Percentiles rank a stretch among this genome's conserved stretches.
These are phyloP conservation scores for Phytomonas sp. DNA, from an alignment of 208 protist genomes.

Conservation along the genomic window DNA sequence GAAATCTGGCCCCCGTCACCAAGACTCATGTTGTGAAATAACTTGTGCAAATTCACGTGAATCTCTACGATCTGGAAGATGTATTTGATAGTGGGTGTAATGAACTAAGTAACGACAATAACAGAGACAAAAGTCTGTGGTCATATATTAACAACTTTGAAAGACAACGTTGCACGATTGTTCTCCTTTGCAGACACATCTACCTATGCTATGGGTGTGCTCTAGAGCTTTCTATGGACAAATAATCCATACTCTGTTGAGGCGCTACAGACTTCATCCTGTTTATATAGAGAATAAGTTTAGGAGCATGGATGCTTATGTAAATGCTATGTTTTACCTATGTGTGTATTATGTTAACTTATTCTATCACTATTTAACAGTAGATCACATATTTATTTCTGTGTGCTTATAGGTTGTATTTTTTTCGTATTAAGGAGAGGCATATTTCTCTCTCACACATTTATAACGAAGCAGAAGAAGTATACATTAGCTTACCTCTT, in stretches of 20 bases:
- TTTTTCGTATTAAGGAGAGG: neutral
- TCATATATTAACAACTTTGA: neutral
- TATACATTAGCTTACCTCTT: no score
- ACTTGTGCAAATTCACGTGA: neutral
- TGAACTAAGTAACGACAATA: neutral
- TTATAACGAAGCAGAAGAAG: neutral
- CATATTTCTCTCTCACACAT: neutral
- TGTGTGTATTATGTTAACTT: neutral
- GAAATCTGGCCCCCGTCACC: neutral
- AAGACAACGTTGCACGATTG: neutral
- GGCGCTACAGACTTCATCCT: neutral
- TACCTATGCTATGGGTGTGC: neutral
- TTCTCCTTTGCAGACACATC: neutral
- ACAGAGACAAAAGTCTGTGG: neutral
- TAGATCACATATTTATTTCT: constrained; percentile 1
- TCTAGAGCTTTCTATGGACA: neutral
- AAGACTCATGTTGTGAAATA: neutral
- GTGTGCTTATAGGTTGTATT: constrained; percentile 2
- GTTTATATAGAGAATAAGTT: neutral
- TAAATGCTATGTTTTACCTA: constrained; percentile 1
- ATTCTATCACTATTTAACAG: neutral
- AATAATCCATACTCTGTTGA: neutral
- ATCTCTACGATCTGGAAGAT: neutral
- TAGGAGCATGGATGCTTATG: neutral
- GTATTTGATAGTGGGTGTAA: neutral